These are phyloP conservation scores for Penicillium psychrosexuale DNA, from an alignment of 2,329 filamentous ascomycete genomes.

Conservation along the genomic window DNA sequence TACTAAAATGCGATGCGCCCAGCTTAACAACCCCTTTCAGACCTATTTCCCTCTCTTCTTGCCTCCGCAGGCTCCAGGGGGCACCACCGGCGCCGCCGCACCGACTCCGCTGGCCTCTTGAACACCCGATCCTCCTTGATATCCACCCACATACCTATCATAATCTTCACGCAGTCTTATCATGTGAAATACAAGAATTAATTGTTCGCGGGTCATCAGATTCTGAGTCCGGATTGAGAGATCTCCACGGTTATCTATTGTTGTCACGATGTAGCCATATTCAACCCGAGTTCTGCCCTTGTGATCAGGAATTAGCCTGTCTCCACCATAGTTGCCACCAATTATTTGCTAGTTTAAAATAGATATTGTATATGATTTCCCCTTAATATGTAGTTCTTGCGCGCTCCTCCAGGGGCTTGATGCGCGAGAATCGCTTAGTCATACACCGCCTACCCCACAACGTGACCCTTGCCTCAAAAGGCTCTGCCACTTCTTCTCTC, in stretches of 20 bases:
- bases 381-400: background rate
- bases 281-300: slow-evolving; percentile 3
- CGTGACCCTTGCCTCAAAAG: slow-evolving; percentile 35
- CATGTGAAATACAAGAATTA: background rate
- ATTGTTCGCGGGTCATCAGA: background rate
- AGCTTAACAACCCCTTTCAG: slow-evolving; percentile 35
- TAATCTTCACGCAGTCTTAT: background rate
- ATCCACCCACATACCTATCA: slow-evolving; percentile 4
- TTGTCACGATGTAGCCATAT: slow-evolving; percentile 14
- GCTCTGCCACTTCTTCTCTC: slow-evolving; percentile 31
- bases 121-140: slow-evolving; percentile 24
- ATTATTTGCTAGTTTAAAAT: background rate
- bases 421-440: slow-evolving; percentile 24
- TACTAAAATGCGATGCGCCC: background rate
- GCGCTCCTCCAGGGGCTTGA: background rate
- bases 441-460: slow-evolving; percentile 37
- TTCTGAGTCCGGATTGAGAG: background rate
- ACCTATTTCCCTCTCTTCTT: slow-evolving; percentile 65
- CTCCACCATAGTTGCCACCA: background rate
- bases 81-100: slow-evolving; percentile 42
- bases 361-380: background rate
- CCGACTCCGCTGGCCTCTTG: slow-evolving; percentile 45
- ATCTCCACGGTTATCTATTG: background rate
- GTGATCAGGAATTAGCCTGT: slow-evolving; percentile 1
- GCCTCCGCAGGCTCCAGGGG: slow-evolving; percentile 48